phyloP scores from a whole-genome alignment of 73 alveolate genomes.

The Paramecium sexaurelia region DNA sequence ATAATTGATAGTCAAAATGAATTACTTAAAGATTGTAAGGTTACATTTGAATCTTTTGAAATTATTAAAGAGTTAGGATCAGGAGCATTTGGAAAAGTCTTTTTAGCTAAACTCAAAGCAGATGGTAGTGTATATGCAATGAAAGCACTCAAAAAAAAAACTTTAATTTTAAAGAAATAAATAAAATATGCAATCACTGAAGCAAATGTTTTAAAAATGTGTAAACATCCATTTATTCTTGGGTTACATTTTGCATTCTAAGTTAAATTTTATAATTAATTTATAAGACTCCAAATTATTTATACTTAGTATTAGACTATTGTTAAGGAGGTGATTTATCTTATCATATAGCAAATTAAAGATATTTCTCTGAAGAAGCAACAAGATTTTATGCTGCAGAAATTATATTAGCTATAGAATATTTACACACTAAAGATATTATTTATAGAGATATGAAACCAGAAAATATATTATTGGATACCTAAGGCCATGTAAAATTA shows the following conservation, averaged over 20 bases:
- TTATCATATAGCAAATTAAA: slow-evolving; percentile 72
- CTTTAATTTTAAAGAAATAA: slow-evolving; percentile 75
- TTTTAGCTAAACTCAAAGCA: slow-evolving; percentile 77
- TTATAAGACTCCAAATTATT: slow-evolving; percentile 84
- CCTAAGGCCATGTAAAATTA: slow-evolving; percentile 84
- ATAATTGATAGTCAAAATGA: not conserved
- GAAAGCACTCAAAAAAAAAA: slow-evolving; percentile 82
- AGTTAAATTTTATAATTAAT: slow-evolving; percentile 64
- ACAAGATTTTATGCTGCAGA: slow-evolving; percentile 85
- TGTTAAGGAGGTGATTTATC: slow-evolving; percentile 91
- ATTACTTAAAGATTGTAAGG: slow-evolving; percentile 25
- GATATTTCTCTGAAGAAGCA: slow-evolving; percentile 79
- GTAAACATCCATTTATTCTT: slow-evolving; percentile 62
- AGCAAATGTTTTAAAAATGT: slow-evolving; percentile 57
- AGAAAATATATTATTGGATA: slow-evolving; percentile 82
- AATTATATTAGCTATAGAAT: slow-evolving; percentile 84
- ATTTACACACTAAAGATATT: slow-evolving; percentile 83
- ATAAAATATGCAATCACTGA: slow-evolving; percentile 80
- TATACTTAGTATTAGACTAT: slow-evolving; percentile 86
- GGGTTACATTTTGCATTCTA: slow-evolving; percentile 67
- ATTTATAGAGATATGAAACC: slow-evolving; percentile 92
- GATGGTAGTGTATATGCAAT: slow-evolving; percentile 83
- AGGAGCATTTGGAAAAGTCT: slow-evolving; percentile 92
- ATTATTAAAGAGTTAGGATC: slow-evolving; percentile 80
- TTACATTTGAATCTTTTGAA: slow-evolving; percentile 77